Conservation (phyloP, 2,329 filamentous ascomycete genomes). For the Colletotrichum limetticola region DNA sequence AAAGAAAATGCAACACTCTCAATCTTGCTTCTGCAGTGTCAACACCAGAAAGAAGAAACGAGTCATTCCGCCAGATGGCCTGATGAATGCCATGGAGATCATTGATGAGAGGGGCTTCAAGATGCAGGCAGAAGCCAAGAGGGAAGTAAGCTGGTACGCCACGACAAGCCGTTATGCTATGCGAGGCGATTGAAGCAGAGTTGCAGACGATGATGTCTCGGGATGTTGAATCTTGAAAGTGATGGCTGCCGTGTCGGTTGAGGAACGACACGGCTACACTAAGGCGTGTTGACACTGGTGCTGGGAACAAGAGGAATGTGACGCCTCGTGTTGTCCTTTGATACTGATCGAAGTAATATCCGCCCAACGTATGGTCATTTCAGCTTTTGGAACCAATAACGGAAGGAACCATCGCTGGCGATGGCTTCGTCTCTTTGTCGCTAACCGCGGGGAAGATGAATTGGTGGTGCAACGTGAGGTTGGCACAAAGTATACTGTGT, state of each 20-base stretch:
- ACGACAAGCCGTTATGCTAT: neutral
- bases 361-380: neutral
- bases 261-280: neutral
- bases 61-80: conserved; percentile 1
- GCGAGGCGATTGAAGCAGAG: neutral
- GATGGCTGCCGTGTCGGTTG: neutral
- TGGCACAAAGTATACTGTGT: neutral
- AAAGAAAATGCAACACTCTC: neutral
- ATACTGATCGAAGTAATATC: neutral
- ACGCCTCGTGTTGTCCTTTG: neutral
- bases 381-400: neutral
- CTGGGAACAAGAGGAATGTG: neutral
- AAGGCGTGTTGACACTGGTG: neutral
- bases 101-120: neutral
- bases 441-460: neutral
- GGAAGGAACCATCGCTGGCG: neutral
- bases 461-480: neutral
- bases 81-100: neutral
- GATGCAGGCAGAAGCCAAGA: neutral
- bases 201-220: neutral
- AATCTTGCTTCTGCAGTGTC: conserved; percentile 13
- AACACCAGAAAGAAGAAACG: conserved; percentile 15
- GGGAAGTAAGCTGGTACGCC: neutral
- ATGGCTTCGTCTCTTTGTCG: conserved; percentile 20
- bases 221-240: conserved; percentile 12